Conservation (phyloP, 1,284 basidiomycete species). For the Apiotrichum brassicae region DNA sequence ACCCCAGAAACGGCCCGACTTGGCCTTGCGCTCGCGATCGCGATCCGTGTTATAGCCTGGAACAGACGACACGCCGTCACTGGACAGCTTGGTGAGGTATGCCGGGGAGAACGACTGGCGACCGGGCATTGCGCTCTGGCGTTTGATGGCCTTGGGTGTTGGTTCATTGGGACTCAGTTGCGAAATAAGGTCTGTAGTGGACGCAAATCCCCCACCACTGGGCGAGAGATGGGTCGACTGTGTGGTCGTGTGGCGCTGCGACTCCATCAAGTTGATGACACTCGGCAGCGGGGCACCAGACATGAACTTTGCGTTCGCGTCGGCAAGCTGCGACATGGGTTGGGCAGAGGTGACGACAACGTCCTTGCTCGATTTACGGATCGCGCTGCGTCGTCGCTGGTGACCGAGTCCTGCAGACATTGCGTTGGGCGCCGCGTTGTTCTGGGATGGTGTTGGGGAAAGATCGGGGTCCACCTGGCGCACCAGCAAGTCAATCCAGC, state of each 20-base stretch:
- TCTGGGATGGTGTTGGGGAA: neutral
- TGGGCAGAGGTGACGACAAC: slow-evolving; percentile 55
- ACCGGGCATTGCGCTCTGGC: slow-evolving; percentile 41
- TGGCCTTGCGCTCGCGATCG: slow-evolving; percentile 78
- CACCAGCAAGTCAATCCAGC: slow-evolving; percentile 90
- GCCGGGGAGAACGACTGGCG: slow-evolving; percentile 31
- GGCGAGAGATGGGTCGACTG: neutral
- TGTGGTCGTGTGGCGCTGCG: slow-evolving; percentile 18
- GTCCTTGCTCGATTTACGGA: slow-evolving; percentile 54
- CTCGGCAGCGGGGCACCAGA: slow-evolving; percentile 49
- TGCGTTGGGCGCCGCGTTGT: slow-evolving; percentile 8
- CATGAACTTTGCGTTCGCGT: slow-evolving; percentile 57
- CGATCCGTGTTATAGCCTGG: slow-evolving; percentile 27
- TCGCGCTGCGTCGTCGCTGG: slow-evolving; percentile 27
- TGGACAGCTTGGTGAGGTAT: slow-evolving; percentile 38
- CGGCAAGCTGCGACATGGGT: slow-evolving; percentile 58
- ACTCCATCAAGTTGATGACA: slow-evolving; percentile 45
- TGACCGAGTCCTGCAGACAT: slow-evolving; percentile 7
- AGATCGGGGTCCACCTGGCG: slow-evolving; percentile 52
- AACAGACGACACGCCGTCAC: slow-evolving; percentile 29
- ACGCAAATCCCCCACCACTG: neutral
- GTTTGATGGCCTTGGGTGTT: slow-evolving; percentile 28
- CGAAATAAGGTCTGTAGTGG: neutral
- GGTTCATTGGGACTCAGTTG: slow-evolving; percentile 5
- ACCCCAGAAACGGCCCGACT: slow-evolving; percentile 80